Conservation (phyloP, 768 basidiomycete genomes). For the Solioccasus polychromus region DNA sequence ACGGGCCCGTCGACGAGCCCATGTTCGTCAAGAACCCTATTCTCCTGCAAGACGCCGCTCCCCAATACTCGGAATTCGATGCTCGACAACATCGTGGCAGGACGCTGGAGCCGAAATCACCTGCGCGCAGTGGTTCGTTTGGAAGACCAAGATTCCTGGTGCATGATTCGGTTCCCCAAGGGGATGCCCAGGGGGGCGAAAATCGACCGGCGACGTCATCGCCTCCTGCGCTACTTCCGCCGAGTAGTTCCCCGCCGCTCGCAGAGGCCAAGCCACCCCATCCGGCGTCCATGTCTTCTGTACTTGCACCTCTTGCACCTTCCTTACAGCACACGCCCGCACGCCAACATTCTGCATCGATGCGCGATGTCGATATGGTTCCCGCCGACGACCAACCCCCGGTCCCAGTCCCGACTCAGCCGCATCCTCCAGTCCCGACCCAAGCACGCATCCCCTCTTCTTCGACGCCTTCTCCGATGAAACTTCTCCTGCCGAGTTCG, state of each 20-base stretch:
- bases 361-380: slow-evolving; percentile 24
- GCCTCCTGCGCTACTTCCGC: slow-evolving; percentile 20
- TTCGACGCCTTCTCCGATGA: slow-evolving; percentile 51
- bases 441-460: slow-evolving; percentile 56
- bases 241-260: slow-evolving; percentile 28
- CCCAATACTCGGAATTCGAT: slow-evolving; percentile 1
- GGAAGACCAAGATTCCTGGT: slow-evolving; percentile 36
- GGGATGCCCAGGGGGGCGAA: not conserved
- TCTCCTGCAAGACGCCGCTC: slow-evolving; percentile 19
- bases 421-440: not conserved
- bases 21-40: slow-evolving; percentile 20
- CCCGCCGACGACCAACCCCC: not conserved
- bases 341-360: not conserved
- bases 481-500: slow-evolving; percentile 30
- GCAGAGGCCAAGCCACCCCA: slow-evolving; percentile 4
- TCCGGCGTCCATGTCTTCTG: slow-evolving; percentile 1
- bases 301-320: not conserved
- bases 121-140: slow-evolving; percentile 17
- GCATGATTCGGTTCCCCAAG: slow-evolving; percentile 20
- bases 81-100: not conserved
- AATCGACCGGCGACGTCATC: slow-evolving; percentile 10
- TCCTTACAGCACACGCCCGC: not conserved
- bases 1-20: not conserved
- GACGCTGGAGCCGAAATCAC: not conserved
- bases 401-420: slow-evolving; percentile 31